Evolutionary conservation across 2,329 filamentous ascomycete genomes (phyloP), one percentile per base, ranked within the genome.

Genomic region (Ophiocordyceps camponoti-leonardi): DNA sequence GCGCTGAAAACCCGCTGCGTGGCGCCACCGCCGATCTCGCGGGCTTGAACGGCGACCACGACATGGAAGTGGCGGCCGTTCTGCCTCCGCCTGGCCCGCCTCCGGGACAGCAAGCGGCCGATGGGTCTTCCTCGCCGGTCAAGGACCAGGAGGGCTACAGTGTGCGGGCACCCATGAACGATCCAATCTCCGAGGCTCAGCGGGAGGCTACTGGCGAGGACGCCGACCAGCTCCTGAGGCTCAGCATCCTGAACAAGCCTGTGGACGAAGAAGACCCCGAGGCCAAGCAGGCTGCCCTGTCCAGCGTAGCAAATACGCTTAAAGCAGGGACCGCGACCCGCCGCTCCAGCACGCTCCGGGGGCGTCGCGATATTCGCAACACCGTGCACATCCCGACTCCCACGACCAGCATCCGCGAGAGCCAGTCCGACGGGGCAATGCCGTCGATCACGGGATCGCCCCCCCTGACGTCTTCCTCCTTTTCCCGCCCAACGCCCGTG

Each of bases 291-390:
- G 83, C 81, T 19, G 85, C 84, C 2, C 63, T 90, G 44, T 81
- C 83, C 3, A 87, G 74, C 54, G 79, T 92, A 43, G 79, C 81
- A 28, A 86, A 80, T 54, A 83, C 81, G 2, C 66, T 93, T 35
- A 79, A 81, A 47, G 63, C 71, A 55, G 69, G 77, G 23, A 73
- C 79, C 46, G 78, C 86, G 19, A 74, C 75, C 47, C 76, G 83
- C 23, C 83, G 79, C 55, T 67, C 75, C 14, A 82, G 84, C 42
- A 95, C 87, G 14, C 69, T 94, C 16, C 77, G 92, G 52, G 92
- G 92, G 44, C 82, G 92, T 49, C 77, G 92, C 58, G 90, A 96
- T 59, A 86, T 93, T 50, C 78, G 90, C 48, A 94, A 94, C 62
- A 95, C 88, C 1, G 80, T 94, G 46, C 90, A 92, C 57, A 72